Conservation (phyloP, 2,329 filamentous ascomycete species). For the Beauveria caledonica region DNA sequence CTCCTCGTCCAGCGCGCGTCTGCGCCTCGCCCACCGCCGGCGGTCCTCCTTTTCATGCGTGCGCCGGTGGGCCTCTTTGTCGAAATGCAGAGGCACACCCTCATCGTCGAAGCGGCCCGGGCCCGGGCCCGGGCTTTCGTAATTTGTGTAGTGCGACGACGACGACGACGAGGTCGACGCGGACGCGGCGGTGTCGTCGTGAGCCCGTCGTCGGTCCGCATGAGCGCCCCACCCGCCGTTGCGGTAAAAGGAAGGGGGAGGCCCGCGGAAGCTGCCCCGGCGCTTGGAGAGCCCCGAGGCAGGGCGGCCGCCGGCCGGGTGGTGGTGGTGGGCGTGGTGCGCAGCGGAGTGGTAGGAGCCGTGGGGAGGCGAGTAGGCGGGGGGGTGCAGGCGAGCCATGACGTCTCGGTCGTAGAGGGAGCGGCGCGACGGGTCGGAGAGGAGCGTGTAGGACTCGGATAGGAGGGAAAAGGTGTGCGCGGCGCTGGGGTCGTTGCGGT, state of each 20-base stretch:
- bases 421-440: constrained; percentile 66
- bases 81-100: constrained; percentile 70
- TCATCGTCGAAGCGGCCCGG: constrained; percentile 38
- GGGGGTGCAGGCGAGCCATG: constrained; percentile 35
- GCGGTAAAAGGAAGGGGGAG: constrained; percentile 82
- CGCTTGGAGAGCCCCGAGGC: constrained; percentile 74
- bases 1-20: constrained; percentile 30
- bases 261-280: constrained; percentile 68
- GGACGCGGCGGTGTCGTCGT: constrained; percentile 28
- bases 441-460: constrained; percentile 72
- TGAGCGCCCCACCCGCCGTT: constrained; percentile 70
- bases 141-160: not conserved
- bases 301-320: constrained; percentile 64
- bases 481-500: constrained; percentile 66
- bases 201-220: constrained; percentile 48
- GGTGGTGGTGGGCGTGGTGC: constrained; percentile 41
- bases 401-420: constrained; percentile 71
- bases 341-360: constrained; percentile 46
- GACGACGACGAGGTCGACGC: not conserved
- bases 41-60: constrained; percentile 61
- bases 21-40: constrained; percentile 26
- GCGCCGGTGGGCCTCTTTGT: constrained; percentile 61
- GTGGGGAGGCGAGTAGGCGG: constrained; percentile 18
- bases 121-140: constrained; percentile 23
- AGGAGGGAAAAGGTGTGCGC: constrained; percentile 72